Evolutionary conservation across 768 basidiomycete species (phyloP), one percentile per base, ranked within the genome.

Genomic region (Tubosaeta brunneosetosa): DNA sequence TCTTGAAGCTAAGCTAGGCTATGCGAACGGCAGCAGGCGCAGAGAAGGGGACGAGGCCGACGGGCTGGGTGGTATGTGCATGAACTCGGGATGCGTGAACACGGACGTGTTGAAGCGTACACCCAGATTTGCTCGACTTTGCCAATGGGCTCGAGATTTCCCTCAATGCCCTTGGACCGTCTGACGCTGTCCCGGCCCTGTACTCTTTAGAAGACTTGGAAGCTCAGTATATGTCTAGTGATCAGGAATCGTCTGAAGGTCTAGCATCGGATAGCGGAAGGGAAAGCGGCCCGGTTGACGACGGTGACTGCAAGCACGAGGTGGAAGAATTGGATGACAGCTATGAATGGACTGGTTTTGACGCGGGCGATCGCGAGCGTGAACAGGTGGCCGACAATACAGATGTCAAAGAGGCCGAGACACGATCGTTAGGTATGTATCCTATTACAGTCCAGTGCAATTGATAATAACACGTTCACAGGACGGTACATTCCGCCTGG

Each of bases 401-500:
- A 0, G 33, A 26, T 6, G 2, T n/a, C 44, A 45, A 47, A 44
- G 55, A 51, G 16, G 27, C 47, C 14, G 50, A 44, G 37, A 27
- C 47, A 36, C 57, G 16, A 41, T 42, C 49, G 1, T 43, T 44
- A 13, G 56, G 66, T 61, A 55, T 29, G 56, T 32, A 42, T 58
- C 49, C 10, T 45, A 26, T 50, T 34, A 19, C 19, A 31, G 44
- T 38, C 50, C 40, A 40, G 43, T 6, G 13, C 17, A 37, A 13
- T 17, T 19, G 42, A 31, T 19, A 26, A 22, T 47, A 51, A 58
- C 47, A 41, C 47, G 44, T 29, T 33, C 47, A 33, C 53, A 77
- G 78, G 66, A 22, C 76, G 78, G 25, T 97, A 95, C 64, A 68
- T 94, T n/a, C 92, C 93, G 1, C 92, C 94, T 1, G 84, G 89